Conservation (phyloP, 2,329 filamentous ascomycete genomes). For the Parasarocladium wereldwijsianum region DNA sequence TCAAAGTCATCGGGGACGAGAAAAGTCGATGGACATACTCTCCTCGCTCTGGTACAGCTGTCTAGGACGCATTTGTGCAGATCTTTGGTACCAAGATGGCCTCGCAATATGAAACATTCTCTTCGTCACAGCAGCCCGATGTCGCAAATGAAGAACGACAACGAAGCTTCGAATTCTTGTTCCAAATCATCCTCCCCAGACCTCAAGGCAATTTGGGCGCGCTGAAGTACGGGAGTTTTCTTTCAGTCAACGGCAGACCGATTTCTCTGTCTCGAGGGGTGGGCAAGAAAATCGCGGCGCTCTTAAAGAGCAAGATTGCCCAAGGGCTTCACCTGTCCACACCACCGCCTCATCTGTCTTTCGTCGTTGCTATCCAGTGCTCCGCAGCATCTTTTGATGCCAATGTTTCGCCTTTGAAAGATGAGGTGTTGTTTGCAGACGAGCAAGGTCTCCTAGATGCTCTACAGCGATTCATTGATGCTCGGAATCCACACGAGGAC, state of each 20-base stretch:
- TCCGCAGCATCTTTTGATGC: conserved; percentile 50
- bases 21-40: conserved; percentile 45
- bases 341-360: conserved; percentile 37
- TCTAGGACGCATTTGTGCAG: conserved; percentile 46
- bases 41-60: conserved; percentile 30
- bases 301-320: conserved; percentile 36
- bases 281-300: conserved; percentile 40
- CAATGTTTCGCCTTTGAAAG: conserved; percentile 58
- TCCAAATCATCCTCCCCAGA: conserved; percentile 45
- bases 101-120: conserved; percentile 25
- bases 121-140: no score
- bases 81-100: conserved; percentile 43
- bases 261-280: conserved; percentile 39
- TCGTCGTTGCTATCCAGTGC: conserved; percentile 50
- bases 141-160: no score
- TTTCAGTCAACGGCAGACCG: conserved; percentile 56
- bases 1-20: conserved; percentile 43
- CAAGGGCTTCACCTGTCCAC: conserved; percentile 12
- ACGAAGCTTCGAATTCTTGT: conserved; percentile 20
- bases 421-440: conserved; percentile 54
- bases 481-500: no score
- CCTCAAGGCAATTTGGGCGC: conserved; percentile 26
- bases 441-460: conserved; percentile 27
- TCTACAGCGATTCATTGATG: conserved; percentile 28
- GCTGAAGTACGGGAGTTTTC: conserved; percentile 37